Evolutionary conservation across 1,284 basidiomycete species (phyloP), one percentile per base, ranked within the genome.

Genomic region (Ceratobasidium sp.): DNA sequence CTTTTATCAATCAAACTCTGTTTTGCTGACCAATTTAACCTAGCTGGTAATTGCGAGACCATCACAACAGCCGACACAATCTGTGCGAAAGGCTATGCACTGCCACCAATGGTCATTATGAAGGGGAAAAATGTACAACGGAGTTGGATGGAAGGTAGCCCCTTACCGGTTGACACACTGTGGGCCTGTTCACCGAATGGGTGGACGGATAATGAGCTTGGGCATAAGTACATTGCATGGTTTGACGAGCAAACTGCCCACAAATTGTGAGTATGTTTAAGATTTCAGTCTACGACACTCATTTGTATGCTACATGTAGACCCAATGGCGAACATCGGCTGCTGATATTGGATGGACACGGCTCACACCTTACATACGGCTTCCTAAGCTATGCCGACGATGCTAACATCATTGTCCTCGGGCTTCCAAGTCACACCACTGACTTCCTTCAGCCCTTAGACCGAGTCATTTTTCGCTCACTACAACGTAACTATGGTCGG

Each of bases 381-480:
- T 79, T 86, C 53, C 76, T 82, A 18, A 77, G 83, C 15, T 66
- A 83, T 23, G 84, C 83, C 1, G 9, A 72, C 1, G 46, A 82
- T 55, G 58, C 86, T 56, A 80, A 83, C 13, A 83, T 88, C 40
- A 63, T 83, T 33, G 66, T 88, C n/a, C 80, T 85, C 56, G 84
- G 83, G 44, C 84, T 87, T n/a, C 85, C 86, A 3, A 82, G 85
- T 0, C 85, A 88, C 70, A 87, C 84, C 0, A 88, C 86, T 0
- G 86, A 88, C 72, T 79, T 81, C 7, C 82, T 87, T 0, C 86
- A 88, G 76, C 86, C 86, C 0, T 82, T 85, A 7, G 86, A 88
- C 82, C 85, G 87, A 55, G 85, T 85, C 0, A 81, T 84, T 6
- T 87, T 87, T 80, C 82, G 83, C 0, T 83, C 82, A 3, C 78